Evolutionary conservation across 2,329 filamentous ascomycete genomes (phyloP), one percentile per base, ranked within the genome.

Genomic region (Colletotrichum godetiae): DNA sequence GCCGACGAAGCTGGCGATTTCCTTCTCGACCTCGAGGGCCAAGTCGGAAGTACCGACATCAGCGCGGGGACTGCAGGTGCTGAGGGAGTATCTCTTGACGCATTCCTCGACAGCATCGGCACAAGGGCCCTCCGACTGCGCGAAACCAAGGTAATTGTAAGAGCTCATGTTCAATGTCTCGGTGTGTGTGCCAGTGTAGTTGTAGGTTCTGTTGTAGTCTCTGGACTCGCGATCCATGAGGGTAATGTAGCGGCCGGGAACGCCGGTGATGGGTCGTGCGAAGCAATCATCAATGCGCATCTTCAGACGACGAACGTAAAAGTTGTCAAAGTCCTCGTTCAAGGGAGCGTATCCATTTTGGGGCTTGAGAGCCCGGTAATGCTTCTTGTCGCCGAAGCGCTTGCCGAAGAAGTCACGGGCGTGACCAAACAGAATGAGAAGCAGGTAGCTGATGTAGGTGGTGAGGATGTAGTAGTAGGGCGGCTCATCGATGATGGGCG

Each of bases 111-210:
- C 94, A 15, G 94, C 93, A 82, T 98, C 96, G 59, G 97, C 97
- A 80, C 97, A 99, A 53, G 97, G 96, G 12, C 97, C 97, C 77
- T 98, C 95, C 0, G 97, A 98, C 83, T 99, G 97, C 64, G 97
- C 97, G 79, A 99, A 99, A 56, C 97, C 97, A 29, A 99, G 93
- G 81, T 99, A 99, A 84, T 99, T 99, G 89, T 99, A 99, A 1
- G 97, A 99, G 86, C 96, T 98, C 93, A 99, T 93, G 85, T 99
- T 99, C 78, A 99, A 87, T 0, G 97, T 98, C 84, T 99, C 95
- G 1, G 96, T 98, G 72, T 91, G 93, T 60, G 95, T 97, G 71
- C 97, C 97, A 1, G 94, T 95, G 83, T 95, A 92, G 81, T 94
- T 91, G 87, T 98, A 99, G 72, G 93, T 92, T 79, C 93, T 89